Evolutionary conservation across 805 yeast species (phyloP), one percentile per base, ranked within the genome.

Genomic region (Spathaspora sp.): DNA sequence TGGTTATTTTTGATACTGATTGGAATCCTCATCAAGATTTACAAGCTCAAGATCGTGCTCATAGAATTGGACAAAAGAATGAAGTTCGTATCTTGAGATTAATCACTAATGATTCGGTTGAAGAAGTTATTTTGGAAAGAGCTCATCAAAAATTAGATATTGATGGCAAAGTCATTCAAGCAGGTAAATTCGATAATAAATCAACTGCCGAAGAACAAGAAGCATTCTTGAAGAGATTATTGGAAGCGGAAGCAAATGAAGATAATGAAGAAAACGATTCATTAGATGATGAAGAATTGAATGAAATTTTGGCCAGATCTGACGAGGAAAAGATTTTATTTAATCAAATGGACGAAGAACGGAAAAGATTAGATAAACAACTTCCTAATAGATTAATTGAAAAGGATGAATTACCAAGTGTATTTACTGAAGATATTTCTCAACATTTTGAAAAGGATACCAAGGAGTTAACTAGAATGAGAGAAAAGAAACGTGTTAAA

Each of bases 21-120:
- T 88, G 96, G 96, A 88, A 88, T 64, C 96, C 96, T 8, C 96
- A 88, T 71, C 96, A 88, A 68, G 96, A 88, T 82, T 80, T 88
- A 63, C 96, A 88, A 67, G 96, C 94, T 1, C 96, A 88, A 69
- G 96, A 88, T 69, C 79, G 96, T 75, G 96, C 96, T 1, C 96
- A 88, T 67, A 81, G 96, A 77, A 88, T 88, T 66, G 96, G 96
- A 44, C 96, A 88, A 64, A 88, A 87, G 76, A 88, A 88, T 65
- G 96, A 88, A 66, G 96, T 88, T 51, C 76, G 93, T 66, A 88
- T 88, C 60, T 76, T 87, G 64, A 78, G 96, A 69, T 78, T 88
- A 64, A 87, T 88, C 56, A 86, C 93, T 2, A 82, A 85, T 49
- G 93, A 87, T 62, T 86, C 96, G 2, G 90, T 88, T 32, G 96